phyloP scores from a whole-genome alignment of 2,329 filamentous ascomycete genomes.

The Fonsecaea erecta region DNA sequence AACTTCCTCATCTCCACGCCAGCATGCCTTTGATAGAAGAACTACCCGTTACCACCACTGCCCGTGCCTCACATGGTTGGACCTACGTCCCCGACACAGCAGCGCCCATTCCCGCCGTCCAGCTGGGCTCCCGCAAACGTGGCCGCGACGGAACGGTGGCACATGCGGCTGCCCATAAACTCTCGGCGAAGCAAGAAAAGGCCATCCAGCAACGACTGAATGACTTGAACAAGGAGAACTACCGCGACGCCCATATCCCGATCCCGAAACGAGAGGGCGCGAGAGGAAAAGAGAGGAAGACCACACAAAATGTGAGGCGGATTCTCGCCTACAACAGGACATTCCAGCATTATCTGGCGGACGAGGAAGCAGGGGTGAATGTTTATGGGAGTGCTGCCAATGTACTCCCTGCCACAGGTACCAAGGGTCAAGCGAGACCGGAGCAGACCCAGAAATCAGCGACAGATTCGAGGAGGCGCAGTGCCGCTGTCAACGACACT shows the following conservation, averaged over 20 bases:
- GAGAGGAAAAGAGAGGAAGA: conserved; percentile 51
- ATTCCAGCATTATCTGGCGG: conserved; percentile 57
- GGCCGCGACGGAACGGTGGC: conserved; percentile 63
- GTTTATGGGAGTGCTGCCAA: conserved; percentile 28
- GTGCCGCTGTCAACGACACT: conserved; percentile 39
- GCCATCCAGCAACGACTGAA: conserved; percentile 81
- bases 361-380: conserved; percentile 52
- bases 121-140: conserved; percentile 48
- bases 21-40: conserved; percentile 77
- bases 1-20: neutral
- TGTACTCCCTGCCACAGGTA: conserved; percentile 22
- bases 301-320: conserved; percentile 52
- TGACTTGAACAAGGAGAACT: conserved; percentile 79
- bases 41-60: conserved; percentile 68
- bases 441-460: conserved; percentile 21
- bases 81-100: conserved; percentile 83
- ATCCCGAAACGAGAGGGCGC: conserved; percentile 62
- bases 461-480: conserved; percentile 36
- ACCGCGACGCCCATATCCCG: conserved; percentile 60
- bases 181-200: conserved; percentile 79
- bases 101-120: conserved; percentile 58
- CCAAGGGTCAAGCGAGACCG: conserved; percentile 22
- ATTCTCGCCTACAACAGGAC: conserved; percentile 56
- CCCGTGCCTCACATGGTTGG: conserved; percentile 75
- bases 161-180: conserved; percentile 59